Conservation (phyloP, 371 early-diverging fungal genomes). For the Mucor indicus region DNA sequence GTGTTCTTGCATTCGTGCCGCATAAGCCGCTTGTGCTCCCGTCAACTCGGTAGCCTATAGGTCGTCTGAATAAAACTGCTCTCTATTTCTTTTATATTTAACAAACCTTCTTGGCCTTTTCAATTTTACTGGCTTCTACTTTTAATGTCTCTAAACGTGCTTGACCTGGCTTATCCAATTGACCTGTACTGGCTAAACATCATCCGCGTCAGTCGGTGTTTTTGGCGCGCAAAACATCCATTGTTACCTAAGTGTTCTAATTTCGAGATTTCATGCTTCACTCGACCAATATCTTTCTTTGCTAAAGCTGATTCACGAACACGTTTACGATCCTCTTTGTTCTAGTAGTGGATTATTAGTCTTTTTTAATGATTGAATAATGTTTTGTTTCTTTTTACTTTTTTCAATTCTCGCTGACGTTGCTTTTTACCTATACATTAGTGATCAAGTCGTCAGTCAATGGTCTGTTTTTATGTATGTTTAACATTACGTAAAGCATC, state of each 20-base stretch:
- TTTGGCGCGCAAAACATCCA: too few relatives aligned
- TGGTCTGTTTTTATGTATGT: background rate
- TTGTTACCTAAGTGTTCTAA: constrained; percentile 46
- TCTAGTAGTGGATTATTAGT: constrained; percentile 32
- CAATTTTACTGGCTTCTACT: constrained; percentile 43
- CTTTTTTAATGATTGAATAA: background rate
- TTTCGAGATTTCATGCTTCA: constrained; percentile 41
- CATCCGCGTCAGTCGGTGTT: too few relatives aligned
- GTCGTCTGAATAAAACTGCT: background rate
- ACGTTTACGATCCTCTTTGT: constrained; percentile 59
- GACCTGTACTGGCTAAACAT: constrained; percentile 25
- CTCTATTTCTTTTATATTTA: background rate
- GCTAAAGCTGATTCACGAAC: constrained; percentile 49
- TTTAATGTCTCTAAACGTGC: constrained; percentile 42
- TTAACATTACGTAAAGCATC: constrained; percentile 42
- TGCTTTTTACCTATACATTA: constrained; percentile 54
- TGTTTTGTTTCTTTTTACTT: constrained; percentile 29
- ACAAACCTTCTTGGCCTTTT: constrained; percentile 49
- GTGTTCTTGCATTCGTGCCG: constrained; percentile 35
- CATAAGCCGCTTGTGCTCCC: constrained; percentile 36
- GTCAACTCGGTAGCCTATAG: constrained; percentile 9
- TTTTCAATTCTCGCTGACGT: constrained; percentile 63
- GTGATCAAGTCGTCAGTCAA: background rate
- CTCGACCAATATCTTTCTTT: constrained; percentile 48
- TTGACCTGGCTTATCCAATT: constrained; percentile 50